These are phyloP conservation scores for Apiosordaria backusii DNA, from an alignment of 495 filamentous ascomycete species.

Conservation along the genomic window DNA sequence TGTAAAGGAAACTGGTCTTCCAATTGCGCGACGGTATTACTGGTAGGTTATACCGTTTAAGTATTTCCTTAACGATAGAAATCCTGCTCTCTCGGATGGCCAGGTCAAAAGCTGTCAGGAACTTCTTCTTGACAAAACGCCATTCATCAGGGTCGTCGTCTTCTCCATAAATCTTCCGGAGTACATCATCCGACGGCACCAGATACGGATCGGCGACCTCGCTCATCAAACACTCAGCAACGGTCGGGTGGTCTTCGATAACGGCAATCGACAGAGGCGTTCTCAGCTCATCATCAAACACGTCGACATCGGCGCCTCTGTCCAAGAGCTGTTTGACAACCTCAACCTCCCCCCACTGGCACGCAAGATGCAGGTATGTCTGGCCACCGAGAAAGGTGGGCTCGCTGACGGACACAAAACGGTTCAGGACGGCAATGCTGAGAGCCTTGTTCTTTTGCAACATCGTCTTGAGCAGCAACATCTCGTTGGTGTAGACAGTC, in stretches of 20 bases:
- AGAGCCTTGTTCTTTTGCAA: constrained; percentile 23
- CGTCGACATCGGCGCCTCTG: constrained; percentile 26
- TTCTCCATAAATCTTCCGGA: constrained; percentile 10
- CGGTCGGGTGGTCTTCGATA: constrained; percentile 14
- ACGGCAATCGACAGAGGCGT: constrained; percentile 28
- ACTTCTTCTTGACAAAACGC: constrained; percentile 18
- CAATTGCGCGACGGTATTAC: constrained; percentile 10
- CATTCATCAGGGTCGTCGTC: constrained; percentile 13
- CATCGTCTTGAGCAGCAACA: constrained; percentile 23
- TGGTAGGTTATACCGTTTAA: constrained; percentile 22
- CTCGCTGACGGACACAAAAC: constrained; percentile 24
- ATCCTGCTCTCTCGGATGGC: constrained; percentile 25
- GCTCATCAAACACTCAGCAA: constrained; percentile 20
- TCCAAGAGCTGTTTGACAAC: constrained; percentile 26
- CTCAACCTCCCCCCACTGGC: constrained; percentile 23
- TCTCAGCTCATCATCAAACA: constrained; percentile 25
- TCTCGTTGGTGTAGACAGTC: constrained; percentile 22
- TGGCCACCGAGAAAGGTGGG: constrained; percentile 19
- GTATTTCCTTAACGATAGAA: constrained; percentile 23
- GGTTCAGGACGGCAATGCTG: constrained; percentile 23
- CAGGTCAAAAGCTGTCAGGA: constrained; percentile 26
- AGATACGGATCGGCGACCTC: constrained; percentile 29
- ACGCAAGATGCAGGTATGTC: constrained; percentile 29
- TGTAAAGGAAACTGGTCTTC: constrained; percentile 21
- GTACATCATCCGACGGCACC: constrained; percentile 22